A percentile compares a stretch with the other conserved stretches of the same genome.
These are phyloP conservation scores for Pythium periplocum DNA, from an alignment of 352 stramenopile species.

Conservation along the genomic window DNA sequence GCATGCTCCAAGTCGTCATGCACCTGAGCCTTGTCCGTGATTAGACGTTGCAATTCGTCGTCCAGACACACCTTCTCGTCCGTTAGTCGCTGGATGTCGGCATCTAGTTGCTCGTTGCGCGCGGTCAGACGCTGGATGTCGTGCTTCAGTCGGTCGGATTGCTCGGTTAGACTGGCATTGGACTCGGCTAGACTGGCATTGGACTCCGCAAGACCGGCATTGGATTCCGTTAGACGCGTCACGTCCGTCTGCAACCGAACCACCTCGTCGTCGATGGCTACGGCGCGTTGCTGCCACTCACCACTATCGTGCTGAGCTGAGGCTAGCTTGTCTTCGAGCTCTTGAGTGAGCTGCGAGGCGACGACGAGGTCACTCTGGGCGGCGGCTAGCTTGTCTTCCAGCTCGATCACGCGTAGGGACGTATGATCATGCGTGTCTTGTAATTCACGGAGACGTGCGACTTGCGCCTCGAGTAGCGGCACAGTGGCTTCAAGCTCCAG, in stretches of 20 bases:
- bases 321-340: neutral
- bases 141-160: neutral
- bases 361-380: constrained; percentile 1
- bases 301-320: neutral
- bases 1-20: neutral
- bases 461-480: too few species aligned
- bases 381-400: neutral
- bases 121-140: neutral
- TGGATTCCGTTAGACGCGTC: neutral
- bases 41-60: constrained; percentile 3
- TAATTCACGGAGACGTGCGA: too few species aligned
- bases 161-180: constrained; percentile 2
- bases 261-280: constrained; percentile 2
- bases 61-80: constrained; percentile 1
- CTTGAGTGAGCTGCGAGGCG: neutral
- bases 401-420: too few species aligned
- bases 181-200: constrained; percentile 1
- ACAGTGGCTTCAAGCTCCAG: too few species aligned
- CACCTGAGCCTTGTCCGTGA: constrained; percentile 1
- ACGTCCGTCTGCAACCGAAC: neutral
- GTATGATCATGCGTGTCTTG: too few species aligned
- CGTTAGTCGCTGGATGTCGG: neutral
- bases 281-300: neutral
- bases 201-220: constrained; percentile 1
- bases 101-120: neutral